These are phyloP conservation scores for Gastrolobium villosum DNA, from an alignment of 306 rosid species.

Conservation along the genomic window DNA sequence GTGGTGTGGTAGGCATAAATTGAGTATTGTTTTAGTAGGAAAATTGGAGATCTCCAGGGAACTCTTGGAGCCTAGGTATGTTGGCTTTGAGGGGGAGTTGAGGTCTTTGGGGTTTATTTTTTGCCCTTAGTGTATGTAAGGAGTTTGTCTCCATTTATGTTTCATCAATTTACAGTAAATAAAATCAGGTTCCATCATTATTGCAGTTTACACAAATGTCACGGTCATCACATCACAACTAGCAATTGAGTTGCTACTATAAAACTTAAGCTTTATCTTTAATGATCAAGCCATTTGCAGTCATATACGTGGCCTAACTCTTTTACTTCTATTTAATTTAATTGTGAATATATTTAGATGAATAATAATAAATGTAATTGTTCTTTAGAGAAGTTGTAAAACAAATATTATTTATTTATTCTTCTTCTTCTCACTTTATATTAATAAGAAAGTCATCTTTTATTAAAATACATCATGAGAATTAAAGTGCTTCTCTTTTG, in stretches of 20 bases:
- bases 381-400: background rate
- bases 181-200: background rate
- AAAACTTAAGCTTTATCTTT: background rate
- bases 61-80: too few species aligned
- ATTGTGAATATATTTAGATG: background rate
- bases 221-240: slow-evolving; percentile 16
- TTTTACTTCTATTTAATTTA: background rate
- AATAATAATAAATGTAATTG: background rate
- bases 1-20: too few species aligned
- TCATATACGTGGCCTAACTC: slow-evolving; percentile 1
- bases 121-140: too few species aligned
- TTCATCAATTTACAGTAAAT: too few species aligned
- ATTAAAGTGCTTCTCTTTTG: slow-evolving; percentile 3
- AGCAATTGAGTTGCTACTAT: background rate
- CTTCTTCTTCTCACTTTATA: slow-evolving; percentile 1
- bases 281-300: background rate
- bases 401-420: background rate
- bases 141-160: too few species aligned
- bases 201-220: background rate
- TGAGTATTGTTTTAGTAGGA: too few species aligned
- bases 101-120: too few species aligned
- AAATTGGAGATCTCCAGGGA: too few species aligned
- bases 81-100: too few species aligned
- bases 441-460: slow-evolving; percentile 11
- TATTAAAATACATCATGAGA: background rate